Percentiles rank a stretch among this genome's conserved stretches.
phyloP scores from a whole-genome alignment of 1,284 basidiomycete species.

The Leccinum cinnamomeum region DNA sequence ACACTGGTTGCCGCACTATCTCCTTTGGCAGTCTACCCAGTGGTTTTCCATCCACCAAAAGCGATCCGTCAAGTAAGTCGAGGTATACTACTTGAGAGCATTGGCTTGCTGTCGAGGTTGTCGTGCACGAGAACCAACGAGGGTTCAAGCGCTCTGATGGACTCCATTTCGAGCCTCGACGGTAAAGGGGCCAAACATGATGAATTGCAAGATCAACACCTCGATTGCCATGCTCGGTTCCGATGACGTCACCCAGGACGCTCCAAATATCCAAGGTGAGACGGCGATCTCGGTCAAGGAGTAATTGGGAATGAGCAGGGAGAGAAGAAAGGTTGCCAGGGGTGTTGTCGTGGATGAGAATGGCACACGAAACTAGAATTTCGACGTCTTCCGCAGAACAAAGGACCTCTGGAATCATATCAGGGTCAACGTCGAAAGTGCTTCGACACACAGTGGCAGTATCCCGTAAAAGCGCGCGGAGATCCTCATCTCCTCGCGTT shows the following conservation, averaged over 20 bases:
- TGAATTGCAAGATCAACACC: slow-evolving; percentile 39
- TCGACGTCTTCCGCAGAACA: slow-evolving; percentile 28
- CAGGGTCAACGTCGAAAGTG: slow-evolving; percentile 40
- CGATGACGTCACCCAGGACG: slow-evolving; percentile 7
- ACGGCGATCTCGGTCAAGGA: slow-evolving; percentile 31
- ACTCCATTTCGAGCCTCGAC: slow-evolving; percentile 35
- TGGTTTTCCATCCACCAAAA: slow-evolving; percentile 44
- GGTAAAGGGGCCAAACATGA: slow-evolving; percentile 40
- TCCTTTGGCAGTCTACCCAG: slow-evolving; percentile 39
- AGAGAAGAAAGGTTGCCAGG: slow-evolving; percentile 15
- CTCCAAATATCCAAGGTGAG: slow-evolving; percentile 25
- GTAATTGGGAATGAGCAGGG: slow-evolving; percentile 10
- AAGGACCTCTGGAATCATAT: slow-evolving; percentile 23
- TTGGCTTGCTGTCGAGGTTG: slow-evolving; percentile 10
- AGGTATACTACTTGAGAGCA: slow-evolving; percentile 34
- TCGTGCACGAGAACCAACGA: slow-evolving; percentile 39
- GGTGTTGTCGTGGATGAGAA: slow-evolving; percentile 36
- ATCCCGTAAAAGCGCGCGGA: slow-evolving; percentile 34
- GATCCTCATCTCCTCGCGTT: slow-evolving; percentile 17
- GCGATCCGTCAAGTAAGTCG: slow-evolving; percentile 42
- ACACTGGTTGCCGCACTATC: slow-evolving; percentile 37
- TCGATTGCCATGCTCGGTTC: neutral
- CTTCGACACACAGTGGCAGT: slow-evolving; percentile 40
- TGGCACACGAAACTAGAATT: slow-evolving; percentile 37
- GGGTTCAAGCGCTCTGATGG: slow-evolving; percentile 27